These are phyloP conservation scores for Fusarium oxysporum DNA, from an alignment of 2,329 filamentous ascomycete genomes.

Conservation along the genomic window DNA sequence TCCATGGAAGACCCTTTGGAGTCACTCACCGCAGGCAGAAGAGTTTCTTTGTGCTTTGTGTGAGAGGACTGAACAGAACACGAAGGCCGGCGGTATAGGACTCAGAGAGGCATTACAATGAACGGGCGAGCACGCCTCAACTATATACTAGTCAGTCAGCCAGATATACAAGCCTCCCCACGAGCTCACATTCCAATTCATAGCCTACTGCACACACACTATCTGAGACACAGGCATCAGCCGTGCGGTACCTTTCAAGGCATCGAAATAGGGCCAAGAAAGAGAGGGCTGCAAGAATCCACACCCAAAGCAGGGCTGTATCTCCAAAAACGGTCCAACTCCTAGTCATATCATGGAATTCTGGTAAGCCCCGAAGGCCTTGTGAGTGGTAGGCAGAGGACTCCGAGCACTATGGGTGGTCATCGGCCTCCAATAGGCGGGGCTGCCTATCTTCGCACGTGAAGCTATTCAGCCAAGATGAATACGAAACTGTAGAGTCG, in stretches of 20 bases:
- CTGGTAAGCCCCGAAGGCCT: conserved; percentile 31
- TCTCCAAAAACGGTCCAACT: conserved; percentile 29
- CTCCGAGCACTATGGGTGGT: conserved; percentile 36
- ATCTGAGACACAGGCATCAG: conserved; percentile 38
- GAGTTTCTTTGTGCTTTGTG: conserved; percentile 13
- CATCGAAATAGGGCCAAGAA: conserved; percentile 29
- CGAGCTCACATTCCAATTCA: conserved; percentile 32
- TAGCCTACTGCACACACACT: conserved; percentile 12
- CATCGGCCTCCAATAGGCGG: conserved; percentile 40
- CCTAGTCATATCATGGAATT: conserved; percentile 42
- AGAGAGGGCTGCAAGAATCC: conserved; percentile 28
- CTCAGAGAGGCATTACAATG: background rate
- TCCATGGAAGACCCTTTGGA: conserved; percentile 35
- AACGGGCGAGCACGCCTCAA: conserved; percentile 22
- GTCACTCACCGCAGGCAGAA: conserved; percentile 41
- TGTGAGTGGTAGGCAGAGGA: conserved; percentile 27
- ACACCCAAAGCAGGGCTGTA: conserved; percentile 36
- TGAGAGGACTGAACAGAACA: conserved; percentile 15
- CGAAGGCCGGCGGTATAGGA: conserved; percentile 25
- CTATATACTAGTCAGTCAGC: conserved; percentile 37
- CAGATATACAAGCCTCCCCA: conserved; percentile 6
- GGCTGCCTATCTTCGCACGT: conserved; percentile 41
- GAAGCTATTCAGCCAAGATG: conserved; percentile 37
- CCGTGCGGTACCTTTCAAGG: conserved; percentile 16
- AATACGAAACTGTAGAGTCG: conserved; percentile 35